Evolutionary conservation across 2,329 filamentous ascomycete genomes (phyloP).

Genomic region (Calonectria henricotiae): DNA sequence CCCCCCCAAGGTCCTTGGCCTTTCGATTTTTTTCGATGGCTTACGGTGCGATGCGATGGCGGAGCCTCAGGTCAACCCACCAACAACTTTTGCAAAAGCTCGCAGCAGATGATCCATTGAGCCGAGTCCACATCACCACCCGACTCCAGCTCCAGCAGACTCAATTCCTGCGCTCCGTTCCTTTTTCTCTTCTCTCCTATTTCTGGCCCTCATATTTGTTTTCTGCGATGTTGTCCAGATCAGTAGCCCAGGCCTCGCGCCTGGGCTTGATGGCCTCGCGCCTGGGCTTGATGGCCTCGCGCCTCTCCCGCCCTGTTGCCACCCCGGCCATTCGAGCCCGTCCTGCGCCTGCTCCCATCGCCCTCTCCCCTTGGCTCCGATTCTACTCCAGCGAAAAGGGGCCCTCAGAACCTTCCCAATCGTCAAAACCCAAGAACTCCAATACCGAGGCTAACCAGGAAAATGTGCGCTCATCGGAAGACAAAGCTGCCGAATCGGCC

Average conservation of each 20-base stretch:
- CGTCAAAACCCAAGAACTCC: constrained; percentile 40
- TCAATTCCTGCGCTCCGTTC: constrained; percentile 22
- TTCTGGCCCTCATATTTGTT: constrained; percentile 7
- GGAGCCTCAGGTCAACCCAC: constrained; percentile 51
- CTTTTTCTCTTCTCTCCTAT: background rate
- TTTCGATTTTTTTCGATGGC: constrained; percentile 52
- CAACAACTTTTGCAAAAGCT: constrained; percentile 29
- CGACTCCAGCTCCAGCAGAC: constrained; percentile 20
- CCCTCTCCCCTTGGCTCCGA: constrained; percentile 53
- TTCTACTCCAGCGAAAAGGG: constrained; percentile 51
- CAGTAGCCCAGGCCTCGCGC: constrained; percentile 55
- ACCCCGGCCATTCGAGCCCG: constrained; percentile 50
- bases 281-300: constrained; percentile 55
- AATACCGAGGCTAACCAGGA: constrained; percentile 43
- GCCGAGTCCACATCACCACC: constrained; percentile 36
- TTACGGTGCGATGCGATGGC: constrained; percentile 50
- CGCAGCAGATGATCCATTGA: constrained; percentile 42
- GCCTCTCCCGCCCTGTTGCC: constrained; percentile 51
- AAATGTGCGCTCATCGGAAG: constrained; percentile 44
- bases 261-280: constrained; percentile 55
- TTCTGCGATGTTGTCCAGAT: constrained; percentile 61
- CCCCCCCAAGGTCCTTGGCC: constrained; percentile 37
- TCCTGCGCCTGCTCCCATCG: constrained; percentile 43
- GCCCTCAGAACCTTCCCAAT: constrained; percentile 36
- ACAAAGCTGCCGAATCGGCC: constrained; percentile 51